Percentiles rank a stretch among this genome's conserved stretches.
These are phyloP conservation scores for Phytophthora pseudosyringae DNA, from an alignment of 352 stramenopile species.

Conservation along the genomic window DNA sequence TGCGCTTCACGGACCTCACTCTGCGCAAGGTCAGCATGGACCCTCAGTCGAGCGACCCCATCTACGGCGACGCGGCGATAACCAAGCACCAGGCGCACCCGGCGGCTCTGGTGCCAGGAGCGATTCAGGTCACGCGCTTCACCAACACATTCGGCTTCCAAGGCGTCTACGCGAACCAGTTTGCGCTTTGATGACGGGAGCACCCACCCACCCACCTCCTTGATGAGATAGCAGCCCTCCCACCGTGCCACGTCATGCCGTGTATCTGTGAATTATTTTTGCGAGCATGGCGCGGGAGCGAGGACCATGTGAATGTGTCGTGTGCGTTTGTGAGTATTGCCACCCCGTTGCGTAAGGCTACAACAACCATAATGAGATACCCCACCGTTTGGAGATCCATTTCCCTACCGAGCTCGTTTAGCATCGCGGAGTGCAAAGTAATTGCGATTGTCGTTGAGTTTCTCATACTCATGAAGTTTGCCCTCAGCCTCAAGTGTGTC, in stretches of 20 bases:
- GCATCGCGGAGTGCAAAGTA: background rate
- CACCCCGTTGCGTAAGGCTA: slow-evolving; percentile 9
- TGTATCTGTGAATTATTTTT: slow-evolving; percentile 31
- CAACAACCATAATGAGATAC: slow-evolving; percentile 19
- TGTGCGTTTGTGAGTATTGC: slow-evolving; percentile 22
- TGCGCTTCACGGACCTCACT: slow-evolving; percentile 50
- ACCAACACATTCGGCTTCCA: slow-evolving; percentile 37
- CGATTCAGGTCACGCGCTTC: slow-evolving; percentile 43
- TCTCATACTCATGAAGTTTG: too few relatives aligned
- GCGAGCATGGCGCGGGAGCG: slow-evolving; percentile 11
- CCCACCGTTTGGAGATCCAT: slow-evolving; percentile 13
- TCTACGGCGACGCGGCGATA: slow-evolving; percentile 7
- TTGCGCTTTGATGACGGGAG: slow-evolving; percentile 26
- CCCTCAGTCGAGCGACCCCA: slow-evolving; percentile 13
- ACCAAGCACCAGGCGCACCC: slow-evolving; percentile 31
- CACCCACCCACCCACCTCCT: background rate
- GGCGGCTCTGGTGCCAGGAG: slow-evolving; percentile 17
- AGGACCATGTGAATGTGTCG: slow-evolving; percentile 5
- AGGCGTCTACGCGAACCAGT: slow-evolving; percentile 37
- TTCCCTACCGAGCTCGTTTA: background rate
- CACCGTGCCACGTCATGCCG: slow-evolving; percentile 1
- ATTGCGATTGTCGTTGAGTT: too few relatives aligned
- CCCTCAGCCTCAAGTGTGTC: too few relatives aligned
- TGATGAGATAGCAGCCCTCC: slow-evolving; percentile 6
- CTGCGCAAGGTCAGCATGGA: slow-evolving; percentile 54